Evolutionary conservation across 345 rosid species (phyloP), one percentile per base, ranked within the genome.

Genomic region (Populus euphratica): DNA sequence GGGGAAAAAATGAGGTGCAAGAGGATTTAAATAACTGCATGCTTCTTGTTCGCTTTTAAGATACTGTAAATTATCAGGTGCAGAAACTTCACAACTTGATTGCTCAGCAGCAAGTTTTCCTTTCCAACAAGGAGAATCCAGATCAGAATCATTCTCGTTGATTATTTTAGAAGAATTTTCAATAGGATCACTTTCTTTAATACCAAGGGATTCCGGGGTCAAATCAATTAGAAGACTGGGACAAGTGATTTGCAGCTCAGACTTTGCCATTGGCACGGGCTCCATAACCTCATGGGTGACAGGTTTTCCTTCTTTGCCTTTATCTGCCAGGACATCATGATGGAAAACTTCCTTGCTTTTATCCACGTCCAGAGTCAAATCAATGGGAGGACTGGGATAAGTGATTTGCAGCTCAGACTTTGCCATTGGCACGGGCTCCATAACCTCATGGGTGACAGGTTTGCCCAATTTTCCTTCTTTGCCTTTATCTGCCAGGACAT

Each of bases 111-210:
- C 70, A 50, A 33, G 73, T 25, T 70, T 83, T 78, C 96, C 92
- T 81, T 67, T 83, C 93, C 92, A 91, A 80, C 93, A 90, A 62
- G 96, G 92, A 73, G 91, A 84, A 83, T 91, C 96, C 73, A 87
- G 81, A 70, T 89, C 94, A 68, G 86, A 81, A 70, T 88, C 89
- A 49, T 79, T 81, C 68, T 77, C 67, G 1, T 78, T 85, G 52
- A 70, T 43, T 5, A 29, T 56, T 39, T 47, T 35, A 47, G 73
- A 78, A 44, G 84, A 73, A 66, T 70, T 69, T 68, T 79, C 83
- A 77, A 76, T 62, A 68, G 49, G 31, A 52, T 61, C 68, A 31
- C 68, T 52, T 35, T 82, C 82, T 69, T 73, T 70, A 43, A 75
- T 72, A 79, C 69, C 80, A 59, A 71, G 75, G 18, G 47, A 5